Conservation (phyloP, 148 eudicot genomes). For the Bassia scoparia region DNA sequence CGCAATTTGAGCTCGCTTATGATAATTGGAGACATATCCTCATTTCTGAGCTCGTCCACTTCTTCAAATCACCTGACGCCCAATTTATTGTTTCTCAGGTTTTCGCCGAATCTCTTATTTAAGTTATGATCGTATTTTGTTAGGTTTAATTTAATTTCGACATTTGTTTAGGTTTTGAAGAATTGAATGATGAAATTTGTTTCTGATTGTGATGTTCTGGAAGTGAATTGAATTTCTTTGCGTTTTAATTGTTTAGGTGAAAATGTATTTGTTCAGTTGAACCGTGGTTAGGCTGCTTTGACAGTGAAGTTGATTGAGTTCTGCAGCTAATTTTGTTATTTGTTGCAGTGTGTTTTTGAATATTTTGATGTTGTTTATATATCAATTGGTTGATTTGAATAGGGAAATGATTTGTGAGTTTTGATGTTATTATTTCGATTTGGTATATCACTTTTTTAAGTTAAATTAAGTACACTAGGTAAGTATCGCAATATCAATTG, state of each 20-base stretch:
- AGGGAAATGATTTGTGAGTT: background rate
- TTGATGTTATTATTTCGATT: no score
- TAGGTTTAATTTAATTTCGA: background rate
- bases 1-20: constrained; percentile 41
- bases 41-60: constrained; percentile 48
- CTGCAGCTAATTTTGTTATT: background rate
- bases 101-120: background rate
- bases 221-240: no score
- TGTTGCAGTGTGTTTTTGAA: background rate
- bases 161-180: background rate
- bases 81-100: constrained; percentile 59
- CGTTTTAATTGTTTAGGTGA: background rate
- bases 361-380: no score
- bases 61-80: constrained; percentile 63
- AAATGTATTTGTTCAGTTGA: background rate
- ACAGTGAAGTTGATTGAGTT: background rate
- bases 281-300: background rate
- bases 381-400: no score
- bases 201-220: no score
- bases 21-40: constrained; percentile 45
- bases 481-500: no score
- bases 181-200: no score
- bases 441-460: no score
- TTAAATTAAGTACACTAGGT: no score
- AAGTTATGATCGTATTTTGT: background rate